A percentile compares a stretch with the other conserved stretches of the same genome.
Evolutionary conservation across 202 grass and related monocot genomes (phyloP).

Genomic region (Panicum hallii): DNA sequence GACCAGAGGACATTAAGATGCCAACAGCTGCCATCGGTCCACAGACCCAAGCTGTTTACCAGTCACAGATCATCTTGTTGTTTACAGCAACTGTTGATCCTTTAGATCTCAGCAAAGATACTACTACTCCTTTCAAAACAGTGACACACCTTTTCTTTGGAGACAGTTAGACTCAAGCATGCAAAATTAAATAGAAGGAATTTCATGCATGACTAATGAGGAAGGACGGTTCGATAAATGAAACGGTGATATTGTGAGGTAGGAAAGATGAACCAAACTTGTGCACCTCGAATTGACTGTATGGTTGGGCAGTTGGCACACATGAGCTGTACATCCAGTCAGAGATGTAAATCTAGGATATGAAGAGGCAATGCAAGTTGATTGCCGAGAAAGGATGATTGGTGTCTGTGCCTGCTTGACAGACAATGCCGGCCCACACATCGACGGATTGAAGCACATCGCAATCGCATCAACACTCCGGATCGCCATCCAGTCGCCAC

Average conservation of each 20-base stretch:
- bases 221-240: background rate
- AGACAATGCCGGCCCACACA: background rate
- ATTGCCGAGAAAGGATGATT: background rate
- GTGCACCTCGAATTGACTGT: background rate
- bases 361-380: background rate
- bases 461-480: background rate
- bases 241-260: background rate
- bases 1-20: background rate
- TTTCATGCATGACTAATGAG: background rate
- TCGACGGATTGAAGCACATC: background rate
- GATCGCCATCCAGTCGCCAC: background rate
- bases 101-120: background rate
- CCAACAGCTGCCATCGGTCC: background rate
- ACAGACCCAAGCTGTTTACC: background rate
- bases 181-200: background rate
- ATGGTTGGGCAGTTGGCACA: background rate
- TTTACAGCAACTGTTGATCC: background rate
- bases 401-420: constrained; percentile 1
- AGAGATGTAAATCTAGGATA: background rate
- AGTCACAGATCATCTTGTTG: background rate
- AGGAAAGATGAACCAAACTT: background rate
- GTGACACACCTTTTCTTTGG: background rate
- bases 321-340: background rate
- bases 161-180: background rate
- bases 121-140: background rate